phyloP scores from a whole-genome alignment of 2,329 filamentous ascomycete species.

The Pseudopithomyces chartarum region DNA sequence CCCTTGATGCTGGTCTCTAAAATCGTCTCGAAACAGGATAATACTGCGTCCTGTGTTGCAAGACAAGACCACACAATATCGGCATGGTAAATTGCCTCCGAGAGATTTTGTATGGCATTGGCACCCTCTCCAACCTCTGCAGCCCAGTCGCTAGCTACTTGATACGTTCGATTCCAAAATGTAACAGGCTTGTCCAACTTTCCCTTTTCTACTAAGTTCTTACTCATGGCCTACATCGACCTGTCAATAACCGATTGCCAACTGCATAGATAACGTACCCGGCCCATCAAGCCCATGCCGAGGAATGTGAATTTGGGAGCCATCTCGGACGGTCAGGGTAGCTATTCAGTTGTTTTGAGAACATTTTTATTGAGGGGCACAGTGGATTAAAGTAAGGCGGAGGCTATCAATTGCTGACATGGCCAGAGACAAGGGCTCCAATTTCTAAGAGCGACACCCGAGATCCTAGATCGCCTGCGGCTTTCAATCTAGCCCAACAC shows the following conservation, averaged over 20 bases:
- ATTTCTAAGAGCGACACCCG: neutral
- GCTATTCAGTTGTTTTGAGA: neutral
- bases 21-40: conserved; percentile 3
- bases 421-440: neutral
- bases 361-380: neutral
- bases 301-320: conserved; percentile 4
- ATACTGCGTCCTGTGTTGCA: conserved; percentile 5
- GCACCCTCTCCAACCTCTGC: conserved; percentile 2
- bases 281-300: conserved; percentile 8
- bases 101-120: conserved; percentile 1
- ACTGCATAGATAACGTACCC: neutral
- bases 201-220: conserved; percentile 10
- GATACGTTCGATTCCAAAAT: conserved; percentile 8
- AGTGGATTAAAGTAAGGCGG: neutral
- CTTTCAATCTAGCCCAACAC: neutral
- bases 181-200: conserved; percentile 6
- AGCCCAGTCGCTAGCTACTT: conserved; percentile 4
- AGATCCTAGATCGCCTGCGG: neutral
- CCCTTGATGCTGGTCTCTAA: conserved; percentile 2
- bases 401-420: conserved; percentile 3
- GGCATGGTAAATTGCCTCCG: neutral
- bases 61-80: conserved; percentile 12
- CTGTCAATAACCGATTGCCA: neutral
- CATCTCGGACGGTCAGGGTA: neutral
- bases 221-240: conserved; percentile 3